Evolutionary conservation across 2,329 filamentous ascomycete genomes (phyloP), one percentile per base, ranked within the genome.

Genomic region (Gaeumannomyces tritici): DNA sequence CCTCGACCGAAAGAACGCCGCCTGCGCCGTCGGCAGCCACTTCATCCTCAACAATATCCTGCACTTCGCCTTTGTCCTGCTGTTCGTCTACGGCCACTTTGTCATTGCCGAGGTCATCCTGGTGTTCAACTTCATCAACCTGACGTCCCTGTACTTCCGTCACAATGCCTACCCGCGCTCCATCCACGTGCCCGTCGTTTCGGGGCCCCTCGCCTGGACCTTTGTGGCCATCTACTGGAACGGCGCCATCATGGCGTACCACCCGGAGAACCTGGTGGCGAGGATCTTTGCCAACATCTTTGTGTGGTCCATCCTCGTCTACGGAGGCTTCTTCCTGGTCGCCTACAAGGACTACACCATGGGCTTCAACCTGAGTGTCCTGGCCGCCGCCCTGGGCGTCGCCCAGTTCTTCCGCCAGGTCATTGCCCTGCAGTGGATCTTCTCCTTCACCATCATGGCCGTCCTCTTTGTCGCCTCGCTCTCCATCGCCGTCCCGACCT

Each of bases 221-320:
- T 90, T 95, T 70, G 86, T 93, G 18, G 89, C 90, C 33, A 81
- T 96, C 61, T 93, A 93, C 79, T 96, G 91, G 90, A 90, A 91
- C 68, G 92, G 92, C 11, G 91, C 92, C 26, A 87, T 93, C 59
- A 89, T 90, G 72, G 84, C 93, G n/a, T 78, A 78, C n/a, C 80
- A 90, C 70, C 82, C 86, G 9, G 77, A 87, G 63, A 83, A 78
- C 63, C 74, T 91, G 5, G 80, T 88, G 2, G 88, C 89, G n/a
- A 80, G 90, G 59, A 87, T 96, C 67, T 83, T 95, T 28, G 91
- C 90, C 61, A 96, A 96, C 71, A 79, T 96, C 67, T 91, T 92
- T 68, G 89, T 96, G 70, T 96, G 92, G 92, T 85, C 87, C 29
- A 87, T 93, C 66, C 77, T 93, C 55, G 85, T 83, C 1, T 89